Conservation (phyloP, 2,329 filamentous ascomycete genomes). For the Eurotiales sp. region DNA sequence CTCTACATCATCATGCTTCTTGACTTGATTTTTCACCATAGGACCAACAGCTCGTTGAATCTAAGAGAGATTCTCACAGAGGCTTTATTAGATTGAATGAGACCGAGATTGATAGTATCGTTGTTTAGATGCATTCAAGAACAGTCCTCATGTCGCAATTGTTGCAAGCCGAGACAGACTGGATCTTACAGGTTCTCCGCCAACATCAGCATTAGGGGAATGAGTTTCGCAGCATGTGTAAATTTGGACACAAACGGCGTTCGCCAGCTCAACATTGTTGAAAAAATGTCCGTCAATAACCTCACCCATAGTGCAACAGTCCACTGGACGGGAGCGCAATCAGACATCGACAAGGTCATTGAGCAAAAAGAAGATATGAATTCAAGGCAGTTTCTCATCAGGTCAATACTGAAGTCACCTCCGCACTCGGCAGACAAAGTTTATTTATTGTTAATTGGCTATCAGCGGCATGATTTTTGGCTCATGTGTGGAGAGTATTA, state of each 20-base stretch:
- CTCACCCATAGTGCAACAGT: conserved; percentile 49
- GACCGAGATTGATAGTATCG: not conserved
- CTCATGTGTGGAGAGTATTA: conserved; percentile 51
- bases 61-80: not conserved
- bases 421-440: not conserved
- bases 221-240: conserved; percentile 57
- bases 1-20: not conserved
- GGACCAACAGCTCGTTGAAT: not conserved
- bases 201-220: conserved; percentile 50
- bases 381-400: conserved; percentile 55
- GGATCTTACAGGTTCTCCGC: conserved; percentile 21
- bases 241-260: conserved; percentile 47
- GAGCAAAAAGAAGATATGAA: conserved; percentile 55
- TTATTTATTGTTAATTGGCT: conserved; percentile 42
- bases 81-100: not conserved
- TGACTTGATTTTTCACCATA: not conserved
- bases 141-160: not conserved
- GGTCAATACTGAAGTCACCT: conserved; percentile 18
- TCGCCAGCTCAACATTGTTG: conserved; percentile 44
- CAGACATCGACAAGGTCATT: conserved; percentile 44
- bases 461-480: conserved; percentile 58
- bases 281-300: conserved; percentile 48
- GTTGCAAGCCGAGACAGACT: not conserved
- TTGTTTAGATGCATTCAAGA: not conserved
- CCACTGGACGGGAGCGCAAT: conserved; percentile 43